These are phyloP conservation scores for Diatrype stigma DNA, from an alignment of 2,329 filamentous ascomycete genomes.

Conservation along the genomic window DNA sequence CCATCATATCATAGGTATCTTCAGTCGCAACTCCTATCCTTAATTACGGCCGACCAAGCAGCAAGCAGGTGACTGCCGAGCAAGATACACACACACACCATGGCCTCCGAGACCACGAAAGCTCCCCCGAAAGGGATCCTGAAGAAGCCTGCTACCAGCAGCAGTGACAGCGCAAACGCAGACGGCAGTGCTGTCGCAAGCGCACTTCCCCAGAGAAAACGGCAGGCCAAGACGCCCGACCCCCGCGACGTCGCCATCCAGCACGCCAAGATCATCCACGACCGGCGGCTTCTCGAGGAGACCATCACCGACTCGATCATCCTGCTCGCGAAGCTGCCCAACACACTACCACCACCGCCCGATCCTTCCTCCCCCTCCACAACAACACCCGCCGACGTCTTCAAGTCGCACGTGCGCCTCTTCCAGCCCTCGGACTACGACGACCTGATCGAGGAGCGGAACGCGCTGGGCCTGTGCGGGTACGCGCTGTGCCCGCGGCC, in stretches of 20 bases:
- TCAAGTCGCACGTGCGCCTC: conserved; percentile 62
- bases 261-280: conserved; percentile 78
- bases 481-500: conserved; percentile 72
- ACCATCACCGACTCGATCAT: conserved; percentile 71
- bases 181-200: conserved; percentile 24
- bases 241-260: conserved; percentile 66
- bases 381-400: conserved; percentile 56
- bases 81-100: conserved; percentile 25
- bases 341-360: conserved; percentile 20
- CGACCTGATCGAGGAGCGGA: conserved; percentile 82
- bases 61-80: no score
- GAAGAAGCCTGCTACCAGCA: conserved; percentile 50
- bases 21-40: no score
- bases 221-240: conserved; percentile 34
- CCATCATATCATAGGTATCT: no score
- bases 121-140: conserved; percentile 52
- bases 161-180: conserved; percentile 27
- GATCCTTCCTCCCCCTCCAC: conserved; percentile 27
- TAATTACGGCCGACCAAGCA: no score
- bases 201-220: no score
- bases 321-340: conserved; percentile 60
- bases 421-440: conserved; percentile 92
- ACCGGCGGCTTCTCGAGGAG: conserved; percentile 73
- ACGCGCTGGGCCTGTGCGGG: conserved; percentile 76
- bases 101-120: conserved; percentile 35